Evolutionary conservation across 768 basidiomycete species (phyloP), one percentile per base, ranked within the genome.

Genomic region (Rhizopogon roseolus): DNA sequence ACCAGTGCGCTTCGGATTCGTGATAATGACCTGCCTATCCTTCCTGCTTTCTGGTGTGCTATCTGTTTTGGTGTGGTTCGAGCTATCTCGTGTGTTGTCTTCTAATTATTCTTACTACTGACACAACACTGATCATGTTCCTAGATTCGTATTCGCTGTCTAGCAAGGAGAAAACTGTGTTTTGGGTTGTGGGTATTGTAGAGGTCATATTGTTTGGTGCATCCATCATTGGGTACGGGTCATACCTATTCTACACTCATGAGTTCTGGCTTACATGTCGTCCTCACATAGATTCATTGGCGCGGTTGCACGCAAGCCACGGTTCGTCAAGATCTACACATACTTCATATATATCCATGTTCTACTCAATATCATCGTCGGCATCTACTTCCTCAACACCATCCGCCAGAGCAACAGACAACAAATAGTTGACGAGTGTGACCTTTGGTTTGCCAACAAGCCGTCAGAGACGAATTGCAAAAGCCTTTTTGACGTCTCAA

Each of bases 1-100:
- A 56, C 83, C 83, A 28, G 82, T 85, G 6, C 77, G 85, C 53
- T 52, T 80, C 5, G 84, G 86, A 34, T 84, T 86, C 32, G 70
- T 82, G 42, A 59, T 78, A 41, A 76, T 83, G 73, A 74, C 82
- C 28, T 54, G 77, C 3, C 65, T 86, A 7, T 78, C 78, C 1
- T 76, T 84, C 51, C 57, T 85, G 17, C 67, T 85, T 29, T 73
- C 82, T 7, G 84, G 80, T 1, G 54, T 78, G 16, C 69, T 86
- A 32, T 73, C 81, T 3, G 65, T 80, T 57, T 62, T 81, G 36
- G 60, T 84, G 25, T 88, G 84, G 85, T 84, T 81, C 63, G 81
- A 86, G 62, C 66, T 86, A 16, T 72, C 71, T 22, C 75, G 86
- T 86, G 55, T 54, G 84, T 44, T 40, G 7, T 53, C 44, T 36